Evolutionary conservation across 352 stramenopile species (phyloP), one percentile per base, ranked within the genome.

Genomic region (Phytopythium oedochilum): DNA sequence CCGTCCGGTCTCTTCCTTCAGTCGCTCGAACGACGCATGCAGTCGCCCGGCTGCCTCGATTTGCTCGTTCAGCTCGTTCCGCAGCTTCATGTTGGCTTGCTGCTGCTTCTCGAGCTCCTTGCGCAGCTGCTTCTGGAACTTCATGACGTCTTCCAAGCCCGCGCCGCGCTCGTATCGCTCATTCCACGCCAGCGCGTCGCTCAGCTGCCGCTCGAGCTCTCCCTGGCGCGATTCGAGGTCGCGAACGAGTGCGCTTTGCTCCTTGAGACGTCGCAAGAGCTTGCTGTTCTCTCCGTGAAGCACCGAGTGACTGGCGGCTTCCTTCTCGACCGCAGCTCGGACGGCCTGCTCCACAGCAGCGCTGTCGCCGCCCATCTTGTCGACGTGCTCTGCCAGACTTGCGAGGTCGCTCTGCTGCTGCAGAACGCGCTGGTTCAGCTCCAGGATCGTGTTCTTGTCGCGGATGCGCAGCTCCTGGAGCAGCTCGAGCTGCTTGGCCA

Each of bases 141-240:
- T 79, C 42, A 89, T 64, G n/a, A 89, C 75, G 49, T 90, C 83
- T 57, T 89, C 78, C 20, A 93, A 47, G 0, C 83, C 83, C 31
- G 78, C 76, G 20, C 71, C 58, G 10, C 70, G 57, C 52, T 93
- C 83, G 34, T 93, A 93, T 29, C 78, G 79, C 4, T 64, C 68
- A 53, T 89, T 91, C 75, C 72, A 88, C 23, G 71, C 64, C 26
- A 88, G 66, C 0, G 79, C 73, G 15, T 89, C 76, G 17, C 63
- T 57, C 2, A 88, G 58, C 39, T 87, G 63, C 5, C 80, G 71
- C 60, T 93, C 80, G 20, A 92, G 36, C 29, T 83, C 67, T 7
- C 68, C 57, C 43, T 86, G 74, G 6, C 70, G 76, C 1, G 75
- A 38, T 53, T 92, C 82, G 12, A 89, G 44, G 20, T 85, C 72